Percentiles rank a stretch among this genome's conserved stretches.
These are phyloP conservation scores for Tolypocladium album DNA, from an alignment of 2,329 filamentous ascomycete species.

Conservation along the genomic window DNA sequence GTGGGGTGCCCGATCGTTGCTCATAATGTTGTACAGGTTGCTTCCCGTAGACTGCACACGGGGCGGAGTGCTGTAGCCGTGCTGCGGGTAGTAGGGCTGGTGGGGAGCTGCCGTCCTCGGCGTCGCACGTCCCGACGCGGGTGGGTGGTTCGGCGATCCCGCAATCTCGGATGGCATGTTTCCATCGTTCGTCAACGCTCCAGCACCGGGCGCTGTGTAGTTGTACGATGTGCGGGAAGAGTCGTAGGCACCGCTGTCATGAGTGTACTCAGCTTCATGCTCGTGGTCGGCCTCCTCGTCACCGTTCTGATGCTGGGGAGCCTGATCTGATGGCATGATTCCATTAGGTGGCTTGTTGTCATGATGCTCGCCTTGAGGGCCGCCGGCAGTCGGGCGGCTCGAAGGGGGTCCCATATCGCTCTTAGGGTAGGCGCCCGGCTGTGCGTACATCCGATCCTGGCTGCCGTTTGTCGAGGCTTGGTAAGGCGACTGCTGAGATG, in stretches of 20 bases:
- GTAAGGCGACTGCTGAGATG: conserved; percentile 62
- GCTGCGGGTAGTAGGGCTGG: conserved; percentile 61
- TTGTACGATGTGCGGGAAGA: conserved; percentile 64
- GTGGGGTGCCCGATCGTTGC: conserved; percentile 57
- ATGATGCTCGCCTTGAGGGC: conserved; percentile 48
- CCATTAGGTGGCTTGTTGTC: conserved; percentile 58
- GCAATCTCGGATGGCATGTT: conserved; percentile 77
- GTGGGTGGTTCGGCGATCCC: conserved; percentile 68
- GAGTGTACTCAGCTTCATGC: conserved; percentile 76
- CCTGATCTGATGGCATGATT: conserved; percentile 44
- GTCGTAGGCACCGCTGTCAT: conserved; percentile 67
- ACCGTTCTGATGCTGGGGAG: conserved; percentile 40
- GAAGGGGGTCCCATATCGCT: conserved; percentile 82
- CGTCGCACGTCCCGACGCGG: conserved; percentile 73
- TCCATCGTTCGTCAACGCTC: conserved; percentile 59
- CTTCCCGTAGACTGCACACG: conserved; percentile 55
- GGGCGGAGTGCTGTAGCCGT: conserved; percentile 71
- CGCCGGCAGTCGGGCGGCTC: conserved; percentile 44
- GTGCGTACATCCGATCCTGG: conserved; percentile 58
- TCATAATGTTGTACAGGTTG: conserved; percentile 84
- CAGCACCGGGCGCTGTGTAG: conserved; percentile 60
- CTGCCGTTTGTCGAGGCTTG: conserved; percentile 48
- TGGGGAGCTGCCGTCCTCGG: conserved; percentile 66
- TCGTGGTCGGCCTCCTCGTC: conserved; percentile 66
- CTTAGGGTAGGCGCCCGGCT: conserved; percentile 62